Evolutionary conservation across 2,329 filamentous ascomycete species (phyloP), one percentile per base, ranked within the genome.

Genomic region (Trichoderma arundinaceum): DNA sequence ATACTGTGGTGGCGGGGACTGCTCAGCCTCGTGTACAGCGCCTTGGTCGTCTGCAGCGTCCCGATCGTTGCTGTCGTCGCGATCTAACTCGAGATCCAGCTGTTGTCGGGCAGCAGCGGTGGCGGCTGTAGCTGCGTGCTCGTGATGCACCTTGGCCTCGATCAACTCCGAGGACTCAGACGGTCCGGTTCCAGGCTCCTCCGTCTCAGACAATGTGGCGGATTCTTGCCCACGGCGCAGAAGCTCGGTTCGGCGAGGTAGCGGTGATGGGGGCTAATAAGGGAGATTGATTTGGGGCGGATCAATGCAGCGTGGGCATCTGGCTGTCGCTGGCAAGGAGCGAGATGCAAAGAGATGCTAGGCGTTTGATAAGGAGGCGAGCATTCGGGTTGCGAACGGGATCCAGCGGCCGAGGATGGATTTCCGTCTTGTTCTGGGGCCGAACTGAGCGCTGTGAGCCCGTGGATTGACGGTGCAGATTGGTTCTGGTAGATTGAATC

Each of bases 1-100:
- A 76, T 89, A 89, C 73, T 83, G 83, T 59, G 87, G 86, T 69
- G 86, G 87, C 60, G 85, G 86, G 66, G 83, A 84, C 68, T 79
- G 81, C 68, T 78, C 77, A 68, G 74, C 66, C 67, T 76, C 69
- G 73, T 71, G 68, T 69, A 56, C 64, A 33, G 54, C 60, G 64
- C 57, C 48, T 43, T 69, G 60, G 64, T 66, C 53, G 56, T 69
- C 66, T 68, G 67, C 65, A 61, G 72, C 67, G 61, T 64, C 49
- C 32, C 64, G 59, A 53, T 72, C 64, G 61, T 73, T 68, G 64
- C 69, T 62, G 54, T 71, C 66, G 46, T 51, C 38, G 28, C 35
- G 61, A 54, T 46, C 52, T 35, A 69, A 69, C 67, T 41, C 68
- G 58, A 66, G 67, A 64, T 68, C 71, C 69, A 65, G 71, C 46